These are phyloP conservation scores for Keithomyces neogunnii DNA, from an alignment of 2,329 filamentous ascomycete species.

Conservation along the genomic window DNA sequence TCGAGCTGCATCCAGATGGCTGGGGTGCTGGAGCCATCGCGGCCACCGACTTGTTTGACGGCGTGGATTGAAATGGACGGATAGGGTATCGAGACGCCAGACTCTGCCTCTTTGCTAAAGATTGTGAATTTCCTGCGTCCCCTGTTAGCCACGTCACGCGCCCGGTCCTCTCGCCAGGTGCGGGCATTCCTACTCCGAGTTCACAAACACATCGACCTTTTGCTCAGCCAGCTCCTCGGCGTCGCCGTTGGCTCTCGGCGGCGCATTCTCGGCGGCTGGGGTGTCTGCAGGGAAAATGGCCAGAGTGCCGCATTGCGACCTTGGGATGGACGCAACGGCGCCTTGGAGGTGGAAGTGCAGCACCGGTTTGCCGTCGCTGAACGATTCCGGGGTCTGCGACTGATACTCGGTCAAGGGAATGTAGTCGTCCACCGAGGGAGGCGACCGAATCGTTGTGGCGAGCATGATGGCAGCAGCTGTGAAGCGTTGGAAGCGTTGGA, in stretches of 20 bases:
- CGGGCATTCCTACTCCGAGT: slow-evolving; percentile 37
- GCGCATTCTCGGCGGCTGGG: slow-evolving; percentile 17
- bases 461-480: slow-evolving; percentile 20
- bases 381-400: slow-evolving; percentile 62
- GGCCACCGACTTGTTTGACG: slow-evolving; percentile 47
- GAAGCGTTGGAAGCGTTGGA: no score
- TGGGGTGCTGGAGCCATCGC: slow-evolving; percentile 29
- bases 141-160: neutral
- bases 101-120: slow-evolving; percentile 49
- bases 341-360: slow-evolving; percentile 54
- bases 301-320: slow-evolving; percentile 44
- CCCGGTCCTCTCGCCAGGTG: no score
- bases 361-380: slow-evolving; percentile 63
- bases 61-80: slow-evolving; percentile 69
- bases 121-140: slow-evolving; percentile 41
- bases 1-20: slow-evolving; percentile 62
- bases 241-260: slow-evolving; percentile 19
- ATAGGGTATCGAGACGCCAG: slow-evolving; percentile 63
- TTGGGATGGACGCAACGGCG: slow-evolving; percentile 50
- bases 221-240: slow-evolving; percentile 33
- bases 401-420: slow-evolving; percentile 60
- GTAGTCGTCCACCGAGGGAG: slow-evolving; percentile 52
- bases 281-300: slow-evolving; percentile 41
- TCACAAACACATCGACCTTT: slow-evolving; percentile 48
- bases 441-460: slow-evolving; percentile 46